These are phyloP conservation scores for Globisporangium okanoganense DNA, from an alignment of 352 stramenopile species.

Conservation along the genomic window DNA sequence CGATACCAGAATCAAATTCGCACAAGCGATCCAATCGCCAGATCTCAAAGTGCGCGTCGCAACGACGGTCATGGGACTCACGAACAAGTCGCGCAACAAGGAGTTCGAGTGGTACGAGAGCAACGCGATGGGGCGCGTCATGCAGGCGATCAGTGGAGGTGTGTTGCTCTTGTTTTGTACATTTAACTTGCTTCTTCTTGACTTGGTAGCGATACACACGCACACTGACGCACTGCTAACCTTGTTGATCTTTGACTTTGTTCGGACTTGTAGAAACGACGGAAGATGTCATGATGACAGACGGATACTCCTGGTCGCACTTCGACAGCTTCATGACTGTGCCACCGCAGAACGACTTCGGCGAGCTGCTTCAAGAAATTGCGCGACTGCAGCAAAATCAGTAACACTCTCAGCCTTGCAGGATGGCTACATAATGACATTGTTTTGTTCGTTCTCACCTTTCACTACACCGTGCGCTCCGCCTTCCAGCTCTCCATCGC, in stretches of 20 bases:
- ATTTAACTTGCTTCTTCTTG: background rate
- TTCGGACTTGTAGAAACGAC: constrained; percentile 18
- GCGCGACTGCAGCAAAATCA: constrained; percentile 41
- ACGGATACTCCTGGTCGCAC: constrained; percentile 82
- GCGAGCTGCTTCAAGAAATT: constrained; percentile 65
- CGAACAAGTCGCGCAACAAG: constrained; percentile 70
- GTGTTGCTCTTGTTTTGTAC: constrained; percentile 7
- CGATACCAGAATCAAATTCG: constrained; percentile 52
- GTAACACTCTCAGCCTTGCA: constrained; percentile 12
- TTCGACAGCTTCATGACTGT: constrained; percentile 60
- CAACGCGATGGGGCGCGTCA: constrained; percentile 57
- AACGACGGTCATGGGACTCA: constrained; percentile 65
- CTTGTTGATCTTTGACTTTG: background rate
- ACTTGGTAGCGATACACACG: background rate
- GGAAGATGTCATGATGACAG: constrained; percentile 45
- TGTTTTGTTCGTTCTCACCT: background rate
- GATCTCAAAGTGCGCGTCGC: constrained; percentile 57
- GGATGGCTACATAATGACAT: background rate
- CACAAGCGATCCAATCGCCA: constrained; percentile 54
- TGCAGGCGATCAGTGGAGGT: constrained; percentile 58
- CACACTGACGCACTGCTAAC: background rate
- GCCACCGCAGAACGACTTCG: constrained; percentile 38
- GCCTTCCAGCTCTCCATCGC: constrained; percentile 11
- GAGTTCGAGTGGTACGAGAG: constrained; percentile 81
- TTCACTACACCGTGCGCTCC: constrained; percentile 10